Base-by-base conservation (phyloP, 2,329 filamentous ascomycete genomes). In the Xylariaceae sp. region DNA sequence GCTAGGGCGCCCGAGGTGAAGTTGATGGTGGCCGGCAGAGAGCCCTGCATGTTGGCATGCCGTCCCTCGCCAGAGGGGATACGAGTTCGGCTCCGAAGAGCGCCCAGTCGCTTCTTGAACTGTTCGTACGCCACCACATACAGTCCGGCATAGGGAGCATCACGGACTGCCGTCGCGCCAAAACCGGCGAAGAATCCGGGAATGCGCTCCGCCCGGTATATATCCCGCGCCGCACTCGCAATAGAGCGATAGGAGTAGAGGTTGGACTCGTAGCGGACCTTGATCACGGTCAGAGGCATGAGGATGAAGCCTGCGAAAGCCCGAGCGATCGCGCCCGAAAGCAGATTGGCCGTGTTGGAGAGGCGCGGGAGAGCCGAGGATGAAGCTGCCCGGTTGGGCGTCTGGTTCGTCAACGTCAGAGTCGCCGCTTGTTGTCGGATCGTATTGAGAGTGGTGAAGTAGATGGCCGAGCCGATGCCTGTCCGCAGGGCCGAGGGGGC, bases 221-320 rank as follows among this genome's bases (percentile, higher is more conserved):
- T 95, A 46, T 92, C 86, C 21, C 65, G 66, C 2, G 74, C 77
- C 0, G 92, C 92, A 23, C 77, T 70, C 25, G 72, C 61, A 16
- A 96, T 67, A 2, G 86, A 90, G 16, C 72, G 72, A 63, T 96
- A 96, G 3, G 76, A 65, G 64, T 95, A 98, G 27, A 90, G 66
- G 41, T 74, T 88, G 17, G 83, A 90, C 59, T 98, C 92, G 55
- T 94, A 96, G 28, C 92, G 84, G 27, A 96, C 92, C 56, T 98
- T 98, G 52, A 98, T 81, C 28, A 98, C 82, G 2, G 92, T 98
- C 40, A 96, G 76, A 2, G 92, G 92, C 85, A 95, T 96, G 62
- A 96, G 77, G 29, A 93, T 64, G 52, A 95, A 84, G 23, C 92
- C 92, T 0, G 90, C 90, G 33, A 83, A 80, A 2, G 87, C 88